Conservation (phyloP, 2,329 filamentous ascomycete species). For the Fusarium abutilonis region DNA sequence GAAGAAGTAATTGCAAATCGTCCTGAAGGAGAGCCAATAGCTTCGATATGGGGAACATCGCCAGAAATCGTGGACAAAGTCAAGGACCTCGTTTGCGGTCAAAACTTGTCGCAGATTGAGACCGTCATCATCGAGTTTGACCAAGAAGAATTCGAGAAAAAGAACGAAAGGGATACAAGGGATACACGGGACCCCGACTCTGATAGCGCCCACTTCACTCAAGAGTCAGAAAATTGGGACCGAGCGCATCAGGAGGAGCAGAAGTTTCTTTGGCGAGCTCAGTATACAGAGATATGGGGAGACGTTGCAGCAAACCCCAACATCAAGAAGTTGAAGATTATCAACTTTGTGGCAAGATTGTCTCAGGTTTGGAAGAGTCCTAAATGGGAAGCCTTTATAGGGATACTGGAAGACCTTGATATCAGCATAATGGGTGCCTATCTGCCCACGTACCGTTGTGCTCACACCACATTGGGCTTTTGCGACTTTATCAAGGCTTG, state of each 20-base stretch:
- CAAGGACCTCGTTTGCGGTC: neutral
- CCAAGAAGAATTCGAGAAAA: neutral
- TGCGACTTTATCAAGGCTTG: neutral
- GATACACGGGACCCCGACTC: too few species aligned
- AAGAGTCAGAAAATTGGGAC: neutral
- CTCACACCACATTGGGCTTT: neutral
- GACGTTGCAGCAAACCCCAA: neutral
- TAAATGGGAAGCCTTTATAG: neutral
- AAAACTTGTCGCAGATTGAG: neutral
- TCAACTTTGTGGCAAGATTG: neutral
- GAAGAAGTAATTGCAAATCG: neutral
- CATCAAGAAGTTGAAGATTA: neutral
- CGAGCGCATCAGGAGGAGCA: neutral
- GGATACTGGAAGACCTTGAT: neutral
- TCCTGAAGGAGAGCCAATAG: neutral
- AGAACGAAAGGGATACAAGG: too few species aligned
- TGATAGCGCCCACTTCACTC: fast-evolving
- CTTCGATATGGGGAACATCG: neutral
- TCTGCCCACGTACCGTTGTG: neutral
- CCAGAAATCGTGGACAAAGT: neutral
- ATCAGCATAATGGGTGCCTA: neutral
- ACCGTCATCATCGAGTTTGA: neutral
- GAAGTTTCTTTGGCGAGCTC: neutral
- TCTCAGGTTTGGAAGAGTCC: neutral
- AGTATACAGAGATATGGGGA: conserved; percentile 2